Percentiles rank a stretch among this genome's conserved stretches.
Evolutionary conservation across 2,329 filamentous ascomycete genomes (phyloP).

Genomic region (Calonectria hawksworthii): DNA sequence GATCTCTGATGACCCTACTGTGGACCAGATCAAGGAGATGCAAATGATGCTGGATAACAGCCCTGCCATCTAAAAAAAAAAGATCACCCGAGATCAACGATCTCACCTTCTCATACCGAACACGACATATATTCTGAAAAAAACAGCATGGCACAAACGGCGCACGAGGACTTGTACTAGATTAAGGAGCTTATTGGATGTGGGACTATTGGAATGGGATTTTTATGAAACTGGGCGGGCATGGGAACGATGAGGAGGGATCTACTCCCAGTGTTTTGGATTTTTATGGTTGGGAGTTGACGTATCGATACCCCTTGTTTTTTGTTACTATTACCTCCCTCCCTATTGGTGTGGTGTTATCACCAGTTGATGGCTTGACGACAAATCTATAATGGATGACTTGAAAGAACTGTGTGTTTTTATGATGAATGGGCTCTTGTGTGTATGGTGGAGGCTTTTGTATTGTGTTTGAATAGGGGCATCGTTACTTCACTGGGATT

Average conservation of each 20-base stretch:
- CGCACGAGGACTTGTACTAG: constrained; percentile 47
- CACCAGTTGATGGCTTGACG: constrained; percentile 28
- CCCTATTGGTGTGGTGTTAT: constrained; percentile 20
- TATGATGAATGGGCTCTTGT: background rate
- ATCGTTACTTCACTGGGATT: background rate
- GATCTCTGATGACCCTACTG: constrained; percentile 79
- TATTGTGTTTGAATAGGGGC: background rate
- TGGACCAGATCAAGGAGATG: constrained; percentile 73
- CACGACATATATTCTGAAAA: constrained; percentile 28
- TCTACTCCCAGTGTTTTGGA: constrained; percentile 29
- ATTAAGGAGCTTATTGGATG: constrained; percentile 29
- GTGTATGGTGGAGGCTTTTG: background rate
- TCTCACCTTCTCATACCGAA: constrained; percentile 30
- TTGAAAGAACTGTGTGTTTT: constrained; percentile 20
- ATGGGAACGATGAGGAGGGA: constrained; percentile 30
- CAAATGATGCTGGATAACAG: constrained; percentile 61
- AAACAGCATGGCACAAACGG: constrained; percentile 48
- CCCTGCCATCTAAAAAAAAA: constrained; percentile 37
- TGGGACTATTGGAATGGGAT: constrained; percentile 30
- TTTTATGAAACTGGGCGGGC: constrained; percentile 32
- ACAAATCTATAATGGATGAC: constrained; percentile 33
- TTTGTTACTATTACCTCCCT: constrained; percentile 34
- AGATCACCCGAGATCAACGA: constrained; percentile 17
- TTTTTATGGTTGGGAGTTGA: constrained; percentile 44
- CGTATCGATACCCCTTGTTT: constrained; percentile 49